These are phyloP conservation scores for Monosiga brevicollis DNA, from an alignment of 78 protist genomes.

Conservation along the genomic window DNA sequence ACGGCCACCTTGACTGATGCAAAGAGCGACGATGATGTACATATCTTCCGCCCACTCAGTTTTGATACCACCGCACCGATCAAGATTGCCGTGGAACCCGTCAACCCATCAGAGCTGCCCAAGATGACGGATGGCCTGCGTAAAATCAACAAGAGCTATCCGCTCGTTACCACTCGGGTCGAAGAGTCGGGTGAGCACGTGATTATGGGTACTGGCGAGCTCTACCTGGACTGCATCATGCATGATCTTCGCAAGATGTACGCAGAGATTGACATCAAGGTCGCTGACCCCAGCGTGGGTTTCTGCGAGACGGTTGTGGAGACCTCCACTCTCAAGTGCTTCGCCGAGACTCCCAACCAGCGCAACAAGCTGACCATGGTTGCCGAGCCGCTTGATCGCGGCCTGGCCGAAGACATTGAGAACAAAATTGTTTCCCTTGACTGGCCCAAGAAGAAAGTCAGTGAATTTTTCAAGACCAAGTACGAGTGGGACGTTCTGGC, in stretches of 20 bases:
- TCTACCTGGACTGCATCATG: constrained; percentile 89
- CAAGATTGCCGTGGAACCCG: constrained; percentile 57
- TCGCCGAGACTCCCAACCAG: constrained; percentile 65
- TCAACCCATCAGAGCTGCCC: constrained; percentile 91
- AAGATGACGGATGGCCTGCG: constrained; percentile 93
- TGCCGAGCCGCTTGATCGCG: constrained; percentile 89
- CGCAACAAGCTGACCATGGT: constrained; percentile 88
- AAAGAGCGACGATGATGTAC: constrained; percentile 13
- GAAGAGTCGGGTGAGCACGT: constrained; percentile 97
- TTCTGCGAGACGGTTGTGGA: constrained; percentile 92
- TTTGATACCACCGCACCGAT: constrained; percentile 46
- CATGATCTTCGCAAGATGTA: constrained; percentile 85
- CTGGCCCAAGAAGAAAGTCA: constrained; percentile 42
- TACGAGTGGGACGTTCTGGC: constrained; percentile 94
- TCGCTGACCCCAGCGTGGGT: constrained; percentile 87
- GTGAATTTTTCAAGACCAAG: constrained; percentile 59
- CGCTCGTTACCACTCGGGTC: constrained; percentile 66
- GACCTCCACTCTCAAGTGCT: constrained; percentile 82
- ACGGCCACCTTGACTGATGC: constrained; percentile 65
- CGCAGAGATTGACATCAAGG: constrained; percentile 81
- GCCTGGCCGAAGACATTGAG: constrained; percentile 84
- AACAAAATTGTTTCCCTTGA: constrained; percentile 20
- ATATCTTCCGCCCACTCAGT: constrained; percentile 24
- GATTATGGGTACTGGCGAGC: constrained; percentile 95
- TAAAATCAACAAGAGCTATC: constrained; percentile 81